Conservation (phyloP, 208 protist species). For the Trypanosoma grayi region DNA sequence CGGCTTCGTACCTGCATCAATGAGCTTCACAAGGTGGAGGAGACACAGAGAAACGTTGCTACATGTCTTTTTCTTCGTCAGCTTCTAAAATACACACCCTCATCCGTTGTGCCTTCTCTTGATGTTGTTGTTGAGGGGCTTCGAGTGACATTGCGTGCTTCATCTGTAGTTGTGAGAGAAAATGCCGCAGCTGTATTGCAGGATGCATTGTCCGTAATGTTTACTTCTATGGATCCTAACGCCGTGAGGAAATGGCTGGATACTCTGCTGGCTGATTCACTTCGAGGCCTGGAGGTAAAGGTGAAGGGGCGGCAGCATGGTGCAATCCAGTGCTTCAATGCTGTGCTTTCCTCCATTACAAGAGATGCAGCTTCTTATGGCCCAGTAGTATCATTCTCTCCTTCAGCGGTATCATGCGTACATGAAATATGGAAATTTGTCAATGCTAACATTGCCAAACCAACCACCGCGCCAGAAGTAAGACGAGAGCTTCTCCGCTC, state of each 20-base stretch:
- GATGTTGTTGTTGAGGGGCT: constrained; percentile 61
- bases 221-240: constrained; percentile 49
- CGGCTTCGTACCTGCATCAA: constrained; percentile 58
- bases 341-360: constrained; percentile 62
- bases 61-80: constrained; percentile 75
- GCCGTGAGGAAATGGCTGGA: constrained; percentile 67
- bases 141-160: constrained; percentile 47
- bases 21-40: constrained; percentile 36
- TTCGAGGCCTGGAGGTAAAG: constrained; percentile 39
- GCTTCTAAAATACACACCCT: constrained; percentile 68
- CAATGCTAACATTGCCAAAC: constrained; percentile 38
- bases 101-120: constrained; percentile 46
- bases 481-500: constrained; percentile 50
- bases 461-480: constrained; percentile 25
- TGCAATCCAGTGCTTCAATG: constrained; percentile 64
- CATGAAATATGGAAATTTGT: constrained; percentile 62
- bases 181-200: constrained; percentile 48
- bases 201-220: constrained; percentile 55
- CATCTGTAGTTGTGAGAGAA: constrained; percentile 35
- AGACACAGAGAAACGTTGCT: constrained; percentile 39
- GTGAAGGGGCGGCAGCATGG: constrained; percentile 47
- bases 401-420: constrained; percentile 30
- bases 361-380: constrained; percentile 28
- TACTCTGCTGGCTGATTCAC: constrained; percentile 48
- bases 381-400: constrained; percentile 42